Evolutionary conservation across 495 filamentous ascomycete species (phyloP), one percentile per base, ranked within the genome.

Genomic region (Aspergillus steynii): DNA sequence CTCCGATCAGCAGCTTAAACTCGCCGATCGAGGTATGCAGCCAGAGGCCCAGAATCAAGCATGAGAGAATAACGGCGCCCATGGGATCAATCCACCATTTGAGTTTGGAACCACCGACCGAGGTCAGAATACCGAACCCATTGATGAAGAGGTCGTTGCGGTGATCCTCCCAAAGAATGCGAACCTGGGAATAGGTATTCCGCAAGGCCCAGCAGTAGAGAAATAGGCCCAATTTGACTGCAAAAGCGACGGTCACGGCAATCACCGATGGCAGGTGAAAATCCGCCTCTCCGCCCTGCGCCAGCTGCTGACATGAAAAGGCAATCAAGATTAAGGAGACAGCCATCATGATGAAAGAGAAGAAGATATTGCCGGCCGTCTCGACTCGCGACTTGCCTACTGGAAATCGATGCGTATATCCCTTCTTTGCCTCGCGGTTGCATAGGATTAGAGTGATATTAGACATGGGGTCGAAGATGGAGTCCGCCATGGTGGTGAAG

Each of bases 401-500:
- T 5, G 95, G 95, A 73, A 97, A 99, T 53, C 88, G 87, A 62
- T 84, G 85, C 14, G 91, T 84, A 69, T 97, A 92, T 58, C 97
- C 95, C 49, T 83, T 85, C 64, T 88, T 88, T 65, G 97, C 89
- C 57, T 94, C 94, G 56, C 93, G 90, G 74, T 94, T 89, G 68
- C 86, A 91, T 28, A 97, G 76, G 52, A 97, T 90, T 5, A 99
- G 82, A 0, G 91, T 94, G 46, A 96, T 66, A 74, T 97, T 98
- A 68, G 88, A 92, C 71, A 95, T 66, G n/a, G 95, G 95, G 71
- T 99, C 95, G 77, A 99, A 99, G 64, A 99, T 83, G 28, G 93
- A 88, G 74, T 99, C 95, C 42, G 93, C 95, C 90, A 96, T 96
- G 55, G 95, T 99, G 7, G 95, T 96, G 80, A 98, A 97, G 52